Evolutionary conservation across 345 rosid genomes (phyloP).

Genomic region (Geranium rotundifolium): DNA sequence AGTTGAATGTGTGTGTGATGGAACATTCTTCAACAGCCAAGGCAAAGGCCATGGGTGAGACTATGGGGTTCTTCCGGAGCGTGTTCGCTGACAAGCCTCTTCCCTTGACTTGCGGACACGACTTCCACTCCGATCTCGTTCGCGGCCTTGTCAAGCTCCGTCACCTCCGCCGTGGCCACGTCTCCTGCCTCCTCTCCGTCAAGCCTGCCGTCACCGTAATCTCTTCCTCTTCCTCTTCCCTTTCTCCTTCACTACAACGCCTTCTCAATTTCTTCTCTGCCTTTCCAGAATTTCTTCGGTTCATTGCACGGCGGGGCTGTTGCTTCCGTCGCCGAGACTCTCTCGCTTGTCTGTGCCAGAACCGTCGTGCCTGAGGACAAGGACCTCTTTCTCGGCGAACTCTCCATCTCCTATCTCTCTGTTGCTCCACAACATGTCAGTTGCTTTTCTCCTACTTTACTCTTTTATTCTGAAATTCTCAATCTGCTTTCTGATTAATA

Average conservation of each 20-base stretch:
- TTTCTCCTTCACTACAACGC: neutral
- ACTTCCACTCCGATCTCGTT: slow-evolving; percentile 41
- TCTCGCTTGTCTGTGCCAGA: slow-evolving; percentile 53
- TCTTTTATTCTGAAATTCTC: too few relatives aligned
- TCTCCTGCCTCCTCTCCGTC: slow-evolving; percentile 50
- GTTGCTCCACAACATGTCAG: slow-evolving; percentile 31
- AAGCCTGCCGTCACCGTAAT: slow-evolving; percentile 37
- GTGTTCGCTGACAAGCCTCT: slow-evolving; percentile 3
- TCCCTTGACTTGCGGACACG: slow-evolving; percentile 9
- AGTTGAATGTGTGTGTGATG: too few relatives aligned
- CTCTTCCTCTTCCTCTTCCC: neutral
- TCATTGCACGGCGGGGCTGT: slow-evolving; percentile 65
- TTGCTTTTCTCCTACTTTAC: too few relatives aligned
- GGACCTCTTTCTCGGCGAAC: slow-evolving; percentile 54
- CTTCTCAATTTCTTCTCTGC: neutral
- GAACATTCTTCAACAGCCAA: too few relatives aligned
- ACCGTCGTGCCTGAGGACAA: slow-evolving; percentile 47
- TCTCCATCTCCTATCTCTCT: slow-evolving; percentile 56
- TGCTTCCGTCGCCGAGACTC: slow-evolving; percentile 58
- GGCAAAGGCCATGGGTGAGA: too few relatives aligned
- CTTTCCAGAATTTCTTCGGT: slow-evolving; percentile 33
- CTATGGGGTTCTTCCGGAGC: too few relatives aligned
- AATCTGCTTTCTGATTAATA: too few relatives aligned
- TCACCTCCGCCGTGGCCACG: slow-evolving; percentile 37
- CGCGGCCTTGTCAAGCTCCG: slow-evolving; percentile 28